A percentile compares a stretch with the other conserved stretches of the same genome.
These are phyloP conservation scores for Fusarium sp. DNA, from an alignment of 2,329 filamentous ascomycete species.

Conservation along the genomic window DNA sequence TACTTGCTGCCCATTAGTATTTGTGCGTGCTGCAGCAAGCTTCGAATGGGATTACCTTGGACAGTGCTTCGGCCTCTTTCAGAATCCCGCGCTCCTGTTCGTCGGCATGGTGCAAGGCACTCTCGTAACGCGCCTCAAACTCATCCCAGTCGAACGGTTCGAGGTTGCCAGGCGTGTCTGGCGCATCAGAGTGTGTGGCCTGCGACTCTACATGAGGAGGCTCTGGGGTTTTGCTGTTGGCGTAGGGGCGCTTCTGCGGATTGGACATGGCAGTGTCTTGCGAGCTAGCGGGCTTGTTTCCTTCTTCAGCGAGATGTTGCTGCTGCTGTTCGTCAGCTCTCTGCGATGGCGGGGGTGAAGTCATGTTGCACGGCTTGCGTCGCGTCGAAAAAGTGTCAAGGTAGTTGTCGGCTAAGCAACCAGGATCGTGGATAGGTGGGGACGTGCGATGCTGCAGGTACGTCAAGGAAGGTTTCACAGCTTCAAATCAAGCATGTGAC, in stretches of 20 bases:
- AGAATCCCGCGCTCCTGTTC: constrained; percentile 76
- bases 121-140: constrained; percentile 79
- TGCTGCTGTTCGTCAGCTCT: constrained; percentile 36
- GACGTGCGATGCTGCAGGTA: constrained; percentile 14
- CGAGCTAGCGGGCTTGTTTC: constrained; percentile 23
- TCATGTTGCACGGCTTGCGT: constrained; percentile 35
- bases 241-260: constrained; percentile 35
- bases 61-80: constrained; percentile 77
- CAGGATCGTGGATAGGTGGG: constrained; percentile 23
- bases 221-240: constrained; percentile 57
- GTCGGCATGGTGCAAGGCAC: constrained; percentile 75
- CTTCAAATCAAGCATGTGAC: background rate
- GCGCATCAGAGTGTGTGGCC: constrained; percentile 54
- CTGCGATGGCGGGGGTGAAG: constrained; percentile 36
- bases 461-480: background rate
- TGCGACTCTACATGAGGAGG: constrained; percentile 55
- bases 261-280: constrained; percentile 44
- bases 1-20: constrained; percentile 66
- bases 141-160: constrained; percentile 81
- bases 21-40: background rate
- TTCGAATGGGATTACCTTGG: constrained; percentile 65
- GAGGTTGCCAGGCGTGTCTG: constrained; percentile 69
- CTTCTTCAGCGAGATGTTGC: constrained; percentile 10
- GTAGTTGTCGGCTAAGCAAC: constrained; percentile 44
- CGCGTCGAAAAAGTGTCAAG: constrained; percentile 25